Evolutionary conservation across 2,329 filamentous ascomycete species (phyloP).

Genomic region (Pseudocercospora cruenta): DNA sequence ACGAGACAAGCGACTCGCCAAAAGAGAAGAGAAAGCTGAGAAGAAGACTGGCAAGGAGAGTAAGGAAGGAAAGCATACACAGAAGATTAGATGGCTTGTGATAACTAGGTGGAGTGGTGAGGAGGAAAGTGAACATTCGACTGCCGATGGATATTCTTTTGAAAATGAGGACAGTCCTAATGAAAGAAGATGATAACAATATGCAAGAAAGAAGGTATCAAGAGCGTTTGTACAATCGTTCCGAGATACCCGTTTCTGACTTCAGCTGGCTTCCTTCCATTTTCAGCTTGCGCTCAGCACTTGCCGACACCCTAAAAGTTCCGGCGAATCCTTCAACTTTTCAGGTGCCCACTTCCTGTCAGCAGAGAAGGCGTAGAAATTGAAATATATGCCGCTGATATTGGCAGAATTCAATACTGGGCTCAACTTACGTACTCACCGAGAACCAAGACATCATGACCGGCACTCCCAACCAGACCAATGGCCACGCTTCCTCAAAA

Average conservation of each 20-base stretch:
- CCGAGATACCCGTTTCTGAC: not conserved
- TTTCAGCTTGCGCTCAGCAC: not conserved
- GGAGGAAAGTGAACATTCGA: not conserved
- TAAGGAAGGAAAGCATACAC: conserved; percentile 31
- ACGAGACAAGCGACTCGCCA: conserved; percentile 12
- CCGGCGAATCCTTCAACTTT: not conserved
- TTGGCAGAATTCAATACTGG: too few species aligned
- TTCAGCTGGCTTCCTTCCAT: not conserved
- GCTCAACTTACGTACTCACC: too few species aligned
- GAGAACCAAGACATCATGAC: not conserved
- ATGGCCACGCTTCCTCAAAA: not conserved
- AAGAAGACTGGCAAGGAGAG: not conserved
- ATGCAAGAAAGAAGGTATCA: too few species aligned
- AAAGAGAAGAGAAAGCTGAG: conserved; percentile 13
- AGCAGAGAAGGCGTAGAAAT: too few species aligned
- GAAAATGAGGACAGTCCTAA: not conserved
- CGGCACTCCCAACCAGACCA: not conserved
- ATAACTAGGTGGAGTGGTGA: conserved; percentile 26
- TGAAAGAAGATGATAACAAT: too few species aligned
- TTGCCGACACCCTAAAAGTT: not conserved
- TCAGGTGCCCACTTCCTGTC: not conserved
- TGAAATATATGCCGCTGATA: too few species aligned
- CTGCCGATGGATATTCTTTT: not conserved
- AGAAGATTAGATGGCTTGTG: conserved; percentile 35
- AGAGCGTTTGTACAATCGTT: not conserved